A percentile compares a stretch with the other conserved stretches of the same genome.
These are phyloP conservation scores for Eucalyptus caleyi DNA, from an alignment of 345 rosid genomes.

Conservation along the genomic window DNA sequence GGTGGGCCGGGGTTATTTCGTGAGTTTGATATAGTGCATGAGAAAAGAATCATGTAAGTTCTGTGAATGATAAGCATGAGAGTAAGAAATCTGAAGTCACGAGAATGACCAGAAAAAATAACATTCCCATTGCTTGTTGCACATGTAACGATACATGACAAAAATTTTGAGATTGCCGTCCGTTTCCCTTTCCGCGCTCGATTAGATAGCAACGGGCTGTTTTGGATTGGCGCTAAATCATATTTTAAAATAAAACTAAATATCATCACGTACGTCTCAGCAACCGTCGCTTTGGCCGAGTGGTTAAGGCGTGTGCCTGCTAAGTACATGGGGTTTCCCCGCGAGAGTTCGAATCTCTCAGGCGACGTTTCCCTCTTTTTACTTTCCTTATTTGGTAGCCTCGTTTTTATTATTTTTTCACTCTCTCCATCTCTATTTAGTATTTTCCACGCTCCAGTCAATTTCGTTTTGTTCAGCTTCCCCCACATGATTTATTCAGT, in stretches of 20 bases:
- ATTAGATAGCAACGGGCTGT: no score
- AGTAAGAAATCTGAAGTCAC: not conserved
- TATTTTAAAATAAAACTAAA: rapidly evolving
- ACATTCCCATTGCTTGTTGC: not conserved
- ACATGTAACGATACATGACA: not conserved
- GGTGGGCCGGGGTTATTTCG: not conserved
- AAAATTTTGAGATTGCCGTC: not conserved
- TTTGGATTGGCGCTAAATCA: no score
- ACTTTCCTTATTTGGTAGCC: not conserved
- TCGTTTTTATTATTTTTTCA: not conserved
- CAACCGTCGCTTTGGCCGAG: conserved; percentile 61
- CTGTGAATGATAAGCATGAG: not conserved
- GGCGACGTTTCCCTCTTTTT: conserved; percentile 20
- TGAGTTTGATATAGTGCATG: not conserved
- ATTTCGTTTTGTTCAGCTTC: not conserved
- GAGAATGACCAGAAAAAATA: not conserved
- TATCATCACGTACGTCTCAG: rapidly evolving
- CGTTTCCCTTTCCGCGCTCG: not conserved
- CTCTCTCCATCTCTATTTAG: not conserved
- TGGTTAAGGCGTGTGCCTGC: conserved; percentile 93
- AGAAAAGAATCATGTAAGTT: not conserved
- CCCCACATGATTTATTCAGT: rapidly evolving
- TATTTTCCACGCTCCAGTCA: not conserved
- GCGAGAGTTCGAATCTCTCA: conserved; percentile 73
- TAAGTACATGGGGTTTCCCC: conserved; percentile 77